Evolutionary conservation across 768 basidiomycete genomes (phyloP).

Genomic region (Panellus pusillus): DNA sequence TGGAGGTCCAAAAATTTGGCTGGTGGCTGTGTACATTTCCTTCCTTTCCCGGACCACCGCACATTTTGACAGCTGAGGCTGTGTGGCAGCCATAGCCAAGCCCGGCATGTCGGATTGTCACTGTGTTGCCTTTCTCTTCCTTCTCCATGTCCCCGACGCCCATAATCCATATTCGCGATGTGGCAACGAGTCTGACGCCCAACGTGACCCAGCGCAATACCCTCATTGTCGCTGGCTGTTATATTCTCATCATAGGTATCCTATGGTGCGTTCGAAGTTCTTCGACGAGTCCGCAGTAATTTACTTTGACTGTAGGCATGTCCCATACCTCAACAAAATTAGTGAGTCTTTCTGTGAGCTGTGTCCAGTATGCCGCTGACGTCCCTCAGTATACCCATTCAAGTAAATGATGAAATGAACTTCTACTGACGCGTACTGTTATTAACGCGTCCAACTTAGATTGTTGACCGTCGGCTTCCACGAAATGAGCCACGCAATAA

Average conservation of each 20-base stretch:
- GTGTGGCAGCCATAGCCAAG: too few species aligned
- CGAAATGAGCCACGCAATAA: slow-evolving; percentile 89
- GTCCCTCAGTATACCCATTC: slow-evolving; percentile 77
- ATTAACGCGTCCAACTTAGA: slow-evolving; percentile 34
- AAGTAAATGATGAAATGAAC: slow-evolving; percentile 64
- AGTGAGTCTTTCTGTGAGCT: slow-evolving; percentile 48
- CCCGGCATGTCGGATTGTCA: too few species aligned
- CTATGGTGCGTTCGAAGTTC: slow-evolving; percentile 57
- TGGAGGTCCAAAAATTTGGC: not conserved
- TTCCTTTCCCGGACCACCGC: too few species aligned
- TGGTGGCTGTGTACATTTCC: too few species aligned
- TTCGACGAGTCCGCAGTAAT: slow-evolving; percentile 2
- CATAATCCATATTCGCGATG: slow-evolving; percentile 7
- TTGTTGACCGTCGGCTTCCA: slow-evolving; percentile 87
- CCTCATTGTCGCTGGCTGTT: slow-evolving; percentile 76
- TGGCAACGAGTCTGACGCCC: slow-evolving; percentile 45
- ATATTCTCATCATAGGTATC: slow-evolving; percentile 74
- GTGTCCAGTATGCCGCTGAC: slow-evolving; percentile 16
- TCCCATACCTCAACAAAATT: slow-evolving; percentile 69
- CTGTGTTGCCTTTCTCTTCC: not conserved
- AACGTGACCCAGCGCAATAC: slow-evolving; percentile 74
- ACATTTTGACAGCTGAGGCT: too few species aligned
- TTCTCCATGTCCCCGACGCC: slow-evolving; percentile 9
- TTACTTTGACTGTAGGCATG: slow-evolving; percentile 54
- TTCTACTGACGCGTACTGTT: not conserved